Conservation (phyloP, 805 yeast species). For the Kregervanrija pseudodelftensis region DNA sequence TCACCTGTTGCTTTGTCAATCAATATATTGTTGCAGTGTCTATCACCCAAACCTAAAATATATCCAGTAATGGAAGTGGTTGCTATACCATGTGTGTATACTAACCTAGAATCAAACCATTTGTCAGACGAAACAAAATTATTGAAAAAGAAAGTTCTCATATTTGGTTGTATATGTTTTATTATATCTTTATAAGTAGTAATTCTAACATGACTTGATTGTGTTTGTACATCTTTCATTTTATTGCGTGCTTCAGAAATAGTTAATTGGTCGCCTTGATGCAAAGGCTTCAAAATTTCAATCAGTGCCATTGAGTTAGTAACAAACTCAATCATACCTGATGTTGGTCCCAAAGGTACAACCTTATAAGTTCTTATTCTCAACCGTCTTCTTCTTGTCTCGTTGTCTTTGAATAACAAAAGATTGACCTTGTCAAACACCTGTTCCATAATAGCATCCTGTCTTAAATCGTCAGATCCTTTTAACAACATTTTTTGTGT, state of each 20-base stretch:
- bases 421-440: slow-evolving; percentile 82
- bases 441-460: slow-evolving; percentile 97
- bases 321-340: slow-evolving; percentile 90
- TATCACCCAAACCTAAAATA: slow-evolving; percentile 86
- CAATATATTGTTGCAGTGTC: slow-evolving; percentile 87
- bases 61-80: slow-evolving; percentile 82
- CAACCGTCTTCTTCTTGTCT: slow-evolving; percentile 50
- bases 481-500: slow-evolving; percentile 59
- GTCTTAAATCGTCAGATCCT: slow-evolving; percentile 87
- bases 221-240: slow-evolving; percentile 54
- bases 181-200: slow-evolving; percentile 41
- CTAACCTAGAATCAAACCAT: slow-evolving; percentile 65
- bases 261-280: slow-evolving; percentile 42
- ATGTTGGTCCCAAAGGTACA: slow-evolving; percentile 77
- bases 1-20: slow-evolving; percentile 81
- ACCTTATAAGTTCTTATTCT: slow-evolving; percentile 80
- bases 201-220: slow-evolving; percentile 36
- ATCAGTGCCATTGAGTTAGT: slow-evolving; percentile 63
- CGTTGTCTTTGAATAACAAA: slow-evolving; percentile 48
- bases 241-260: slow-evolving; percentile 52
- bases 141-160: slow-evolving; percentile 64
- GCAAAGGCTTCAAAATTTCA: slow-evolving; percentile 62
- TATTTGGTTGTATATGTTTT: slow-evolving; percentile 51
- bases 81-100: slow-evolving; percentile 74
- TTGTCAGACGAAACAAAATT: slow-evolving; percentile 57